Conservation (phyloP, 1,139 yeast genomes). For the Geotrichum australiense region DNA sequence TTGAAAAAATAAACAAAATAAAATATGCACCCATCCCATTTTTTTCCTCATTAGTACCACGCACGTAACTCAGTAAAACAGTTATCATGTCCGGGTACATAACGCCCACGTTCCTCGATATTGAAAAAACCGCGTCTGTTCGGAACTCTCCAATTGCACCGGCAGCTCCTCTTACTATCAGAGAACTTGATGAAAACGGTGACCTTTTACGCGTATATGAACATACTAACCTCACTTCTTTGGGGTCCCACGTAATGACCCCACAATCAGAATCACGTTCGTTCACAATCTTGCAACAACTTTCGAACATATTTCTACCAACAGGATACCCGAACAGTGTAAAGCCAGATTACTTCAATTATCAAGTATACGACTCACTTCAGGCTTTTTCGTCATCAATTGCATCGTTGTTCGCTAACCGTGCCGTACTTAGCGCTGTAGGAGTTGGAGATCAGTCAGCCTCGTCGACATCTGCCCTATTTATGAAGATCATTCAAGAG, state of each 20-base stretch:
- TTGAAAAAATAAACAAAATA: too few relatives aligned
- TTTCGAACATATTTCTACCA: conserved; percentile 34
- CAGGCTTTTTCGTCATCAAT: conserved; percentile 37
- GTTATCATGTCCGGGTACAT: conserved; percentile 10
- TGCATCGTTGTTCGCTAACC: conserved; percentile 34
- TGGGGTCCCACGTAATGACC: conserved; percentile 2
- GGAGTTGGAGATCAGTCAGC: conserved; percentile 38
- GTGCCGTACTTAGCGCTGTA: conserved; percentile 35
- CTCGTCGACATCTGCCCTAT: conserved; percentile 35
- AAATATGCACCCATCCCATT: too few relatives aligned
- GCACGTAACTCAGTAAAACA: too few relatives aligned
- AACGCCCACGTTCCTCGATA: conserved; percentile 8
- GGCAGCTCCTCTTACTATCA: conserved; percentile 3
- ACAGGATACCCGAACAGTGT: conserved; percentile 37
- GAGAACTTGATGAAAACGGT: conserved; percentile 15
- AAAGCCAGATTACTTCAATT: conserved; percentile 32
- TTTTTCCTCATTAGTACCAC: too few relatives aligned
- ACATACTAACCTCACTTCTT: not conserved
- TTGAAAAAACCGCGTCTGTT: conserved; percentile 10
- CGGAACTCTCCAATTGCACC: not conserved
- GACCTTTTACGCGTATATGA: conserved; percentile 7
- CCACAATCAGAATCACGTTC: conserved; percentile 2
- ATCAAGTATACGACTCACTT: conserved; percentile 36
- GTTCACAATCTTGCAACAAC: conserved; percentile 13
- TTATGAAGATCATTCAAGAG: conserved; percentile 35